Percentiles rank a stretch among this genome's conserved stretches.
These are phyloP conservation scores for Magnolia kwangsiensis DNA, from an alignment of 164 flowering plant genomes.

Conservation along the genomic window DNA sequence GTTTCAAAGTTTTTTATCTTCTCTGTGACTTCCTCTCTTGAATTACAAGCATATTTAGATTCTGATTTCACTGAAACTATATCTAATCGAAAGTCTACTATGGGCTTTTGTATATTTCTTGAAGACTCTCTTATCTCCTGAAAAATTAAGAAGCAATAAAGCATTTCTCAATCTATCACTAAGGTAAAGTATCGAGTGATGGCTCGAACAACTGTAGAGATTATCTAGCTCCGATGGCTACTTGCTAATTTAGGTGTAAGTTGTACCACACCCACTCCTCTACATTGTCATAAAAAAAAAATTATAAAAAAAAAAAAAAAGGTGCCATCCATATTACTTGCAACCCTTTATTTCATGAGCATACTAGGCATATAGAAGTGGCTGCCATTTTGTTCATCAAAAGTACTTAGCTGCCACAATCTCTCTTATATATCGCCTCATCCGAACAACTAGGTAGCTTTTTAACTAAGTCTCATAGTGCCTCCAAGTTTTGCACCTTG, in stretches of 20 bases:
- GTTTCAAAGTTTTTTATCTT: no score
- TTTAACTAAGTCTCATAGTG: no score
- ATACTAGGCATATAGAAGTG: background rate
- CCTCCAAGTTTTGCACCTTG: no score
- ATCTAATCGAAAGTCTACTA: background rate
- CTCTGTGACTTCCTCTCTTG: no score
- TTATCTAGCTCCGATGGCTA: background rate
- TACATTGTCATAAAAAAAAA: background rate
- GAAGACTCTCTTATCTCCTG: background rate
- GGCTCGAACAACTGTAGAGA: background rate
- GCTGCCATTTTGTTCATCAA: background rate
- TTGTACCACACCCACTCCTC: background rate
- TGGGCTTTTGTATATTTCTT: background rate
- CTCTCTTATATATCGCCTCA: no score
- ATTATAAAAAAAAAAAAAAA: no score
- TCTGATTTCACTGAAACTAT: background rate
- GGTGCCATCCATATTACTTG: background rate
- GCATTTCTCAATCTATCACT: background rate
- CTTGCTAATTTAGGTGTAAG: background rate
- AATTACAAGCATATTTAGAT: no score
- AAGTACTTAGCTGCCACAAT: no score
- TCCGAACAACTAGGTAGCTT: no score
- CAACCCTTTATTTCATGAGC: background rate
- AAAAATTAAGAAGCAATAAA: constrained; percentile 1
- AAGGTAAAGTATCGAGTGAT: background rate